Evolutionary conservation across 179 eudicot genomes (phyloP).

Genomic region (Pouteria campechiana): DNA sequence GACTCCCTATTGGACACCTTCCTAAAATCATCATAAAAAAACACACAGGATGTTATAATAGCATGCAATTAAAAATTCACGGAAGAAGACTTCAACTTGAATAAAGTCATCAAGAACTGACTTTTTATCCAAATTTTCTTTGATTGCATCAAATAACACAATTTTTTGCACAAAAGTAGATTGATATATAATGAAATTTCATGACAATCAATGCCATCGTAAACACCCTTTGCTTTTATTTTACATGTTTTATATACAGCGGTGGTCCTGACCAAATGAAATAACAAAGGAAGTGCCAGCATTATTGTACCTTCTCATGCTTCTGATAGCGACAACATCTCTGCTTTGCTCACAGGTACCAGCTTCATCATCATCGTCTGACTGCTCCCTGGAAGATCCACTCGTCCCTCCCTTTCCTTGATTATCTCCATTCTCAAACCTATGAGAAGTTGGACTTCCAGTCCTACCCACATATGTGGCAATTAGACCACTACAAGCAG

Average conservation of each 20-base stretch:
- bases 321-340: conserved; percentile 34
- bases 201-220: too few relatives aligned
- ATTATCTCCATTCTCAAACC: conserved; percentile 39
- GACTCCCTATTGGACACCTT: conserved; percentile 91
- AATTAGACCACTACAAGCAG: not conserved
- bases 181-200: not conserved
- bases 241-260: too few relatives aligned
- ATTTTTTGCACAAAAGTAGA: too few relatives aligned
- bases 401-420: conserved; percentile 41
- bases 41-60: not conserved
- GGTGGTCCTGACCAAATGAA: too few relatives aligned
- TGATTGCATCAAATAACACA: too few relatives aligned
- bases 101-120: too few relatives aligned
- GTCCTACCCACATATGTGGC: not conserved
- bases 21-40: conserved; percentile 26
- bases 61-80: not conserved
- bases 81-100: too few relatives aligned
- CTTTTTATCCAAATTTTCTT: too few relatives aligned
- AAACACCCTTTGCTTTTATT: too few relatives aligned
- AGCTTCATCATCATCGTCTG: conserved; percentile 89
- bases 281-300: not conserved
- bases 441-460: conserved; percentile 59
- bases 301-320: conserved; percentile 66
- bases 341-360: conserved; percentile 68
- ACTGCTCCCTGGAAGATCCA: conserved; percentile 46